Evolutionary conservation across 129 eudicot genomes (phyloP).

Genomic region (Helianthus tuberosus): DNA sequence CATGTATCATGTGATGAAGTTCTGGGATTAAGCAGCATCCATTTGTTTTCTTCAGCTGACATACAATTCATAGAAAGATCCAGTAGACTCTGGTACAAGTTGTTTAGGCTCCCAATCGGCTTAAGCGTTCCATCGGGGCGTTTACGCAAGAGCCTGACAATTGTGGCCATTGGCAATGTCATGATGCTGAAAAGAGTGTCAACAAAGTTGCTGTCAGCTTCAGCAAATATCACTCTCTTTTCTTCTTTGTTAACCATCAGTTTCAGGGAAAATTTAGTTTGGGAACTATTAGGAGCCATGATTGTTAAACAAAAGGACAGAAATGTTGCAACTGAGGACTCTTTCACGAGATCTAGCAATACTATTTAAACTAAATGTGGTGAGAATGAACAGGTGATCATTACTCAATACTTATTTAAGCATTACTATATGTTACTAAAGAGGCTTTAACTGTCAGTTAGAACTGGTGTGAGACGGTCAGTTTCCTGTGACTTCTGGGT

Average conservation of each 20-base stretch:
- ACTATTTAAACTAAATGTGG: not conserved
- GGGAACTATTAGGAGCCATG: conserved; percentile 18
- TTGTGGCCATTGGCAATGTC: conserved; percentile 46
- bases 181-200: conserved; percentile 45
- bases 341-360: not conserved
- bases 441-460: not conserved
- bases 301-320: not conserved
- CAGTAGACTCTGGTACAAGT: conserved; percentile 19
- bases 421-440: too few species aligned
- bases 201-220: conserved; percentile 36
- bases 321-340: not conserved
- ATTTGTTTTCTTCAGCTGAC: not conserved
- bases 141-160: conserved; percentile 22
- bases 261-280: conserved; percentile 11
- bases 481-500: too few species aligned
- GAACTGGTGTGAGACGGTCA: too few species aligned
- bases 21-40: conserved; percentile 12
- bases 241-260: conserved; percentile 19
- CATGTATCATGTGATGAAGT: conserved; percentile 2
- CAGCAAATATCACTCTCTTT: conserved; percentile 29
- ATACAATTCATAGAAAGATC: not conserved
- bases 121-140: not conserved
- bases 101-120: conserved; percentile 35
- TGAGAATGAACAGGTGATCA: conserved; percentile 4
- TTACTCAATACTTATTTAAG: not conserved